Evolutionary conservation across 1,284 basidiomycete genomes (phyloP).

Genomic region (Boletus holoroseus): DNA sequence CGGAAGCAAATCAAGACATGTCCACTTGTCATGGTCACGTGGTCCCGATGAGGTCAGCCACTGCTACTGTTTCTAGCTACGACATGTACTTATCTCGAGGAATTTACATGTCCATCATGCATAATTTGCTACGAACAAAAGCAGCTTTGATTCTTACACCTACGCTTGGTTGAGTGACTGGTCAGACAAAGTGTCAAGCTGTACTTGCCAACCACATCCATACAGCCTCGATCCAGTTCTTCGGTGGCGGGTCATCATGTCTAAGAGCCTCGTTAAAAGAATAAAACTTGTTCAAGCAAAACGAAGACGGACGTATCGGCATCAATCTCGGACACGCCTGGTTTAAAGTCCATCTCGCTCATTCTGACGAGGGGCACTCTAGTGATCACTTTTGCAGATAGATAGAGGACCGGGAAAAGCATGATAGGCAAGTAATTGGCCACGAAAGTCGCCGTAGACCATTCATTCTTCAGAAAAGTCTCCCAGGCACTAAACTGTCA

Average conservation of each 20-base stretch:
- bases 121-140: background rate
- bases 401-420: constrained; percentile 52
- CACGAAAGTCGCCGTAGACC: constrained; percentile 35
- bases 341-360: constrained; percentile 53
- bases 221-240: constrained; percentile 15
- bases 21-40: background rate
- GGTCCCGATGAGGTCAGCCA: background rate
- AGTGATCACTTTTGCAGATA: constrained; percentile 39
- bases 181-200: background rate
- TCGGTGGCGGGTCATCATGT: constrained; percentile 21
- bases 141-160: background rate
- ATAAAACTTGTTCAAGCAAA: background rate
- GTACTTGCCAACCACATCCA: constrained; percentile 20
- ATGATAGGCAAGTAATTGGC: constrained; percentile 54
- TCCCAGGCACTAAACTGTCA: constrained; percentile 37
- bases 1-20: background rate
- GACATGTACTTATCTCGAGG: too few relatives aligned
- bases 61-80: too few relatives aligned
- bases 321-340: constrained; percentile 46
- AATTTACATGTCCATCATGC: too few relatives aligned
- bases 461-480: constrained; percentile 40
- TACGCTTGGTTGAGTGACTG: background rate
- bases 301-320: constrained; percentile 35
- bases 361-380: constrained; percentile 35
- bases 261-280: constrained; percentile 4